Conservation (phyloP, 2,329 filamentous ascomycete genomes). For the Claviceps spartinae region DNA sequence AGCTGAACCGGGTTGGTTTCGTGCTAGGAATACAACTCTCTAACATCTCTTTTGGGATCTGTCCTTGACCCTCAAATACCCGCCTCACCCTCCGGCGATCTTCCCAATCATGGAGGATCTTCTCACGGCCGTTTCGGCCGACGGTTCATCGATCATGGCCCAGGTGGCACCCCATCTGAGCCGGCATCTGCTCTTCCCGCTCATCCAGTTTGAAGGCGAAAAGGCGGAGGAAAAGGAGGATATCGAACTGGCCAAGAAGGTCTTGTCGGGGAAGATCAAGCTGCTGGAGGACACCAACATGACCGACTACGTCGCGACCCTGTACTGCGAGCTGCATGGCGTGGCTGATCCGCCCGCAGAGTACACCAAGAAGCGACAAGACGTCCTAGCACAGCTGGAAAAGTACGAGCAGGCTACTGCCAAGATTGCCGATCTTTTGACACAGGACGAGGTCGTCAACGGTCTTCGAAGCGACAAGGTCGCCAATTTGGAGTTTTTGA, state of each 20-base stretch:
- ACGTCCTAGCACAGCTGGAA: slow-evolving; percentile 71
- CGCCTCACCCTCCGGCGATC: neutral
- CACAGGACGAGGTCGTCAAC: slow-evolving; percentile 77
- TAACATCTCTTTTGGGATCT: neutral
- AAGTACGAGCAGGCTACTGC: slow-evolving; percentile 75
- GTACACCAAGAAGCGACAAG: slow-evolving; percentile 78
- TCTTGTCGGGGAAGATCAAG: slow-evolving; percentile 79
- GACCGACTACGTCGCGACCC: slow-evolving; percentile 89
- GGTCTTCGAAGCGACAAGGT: slow-evolving; percentile 93
- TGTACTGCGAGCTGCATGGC: slow-evolving; percentile 81
- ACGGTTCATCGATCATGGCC: slow-evolving; percentile 69
- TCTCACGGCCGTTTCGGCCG: slow-evolving; percentile 41
- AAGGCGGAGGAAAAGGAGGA: slow-evolving; percentile 64
- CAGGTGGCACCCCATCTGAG: slow-evolving; percentile 87
- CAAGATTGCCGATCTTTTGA: slow-evolving; percentile 78
- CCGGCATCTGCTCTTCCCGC: slow-evolving; percentile 89
- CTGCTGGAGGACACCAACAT: slow-evolving; percentile 96
- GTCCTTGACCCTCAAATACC: neutral
- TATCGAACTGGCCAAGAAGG: slow-evolving; percentile 46
- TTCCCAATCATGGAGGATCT: slow-evolving; percentile 25
- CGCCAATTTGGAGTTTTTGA: slow-evolving; percentile 94
- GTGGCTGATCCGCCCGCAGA: slow-evolving; percentile 67
- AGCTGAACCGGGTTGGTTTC: neutral
- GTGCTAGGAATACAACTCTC: neutral
- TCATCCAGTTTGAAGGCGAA: slow-evolving; percentile 81